phyloP scores from a whole-genome alignment of 352 stramenopile species.

The Phytophthora ramorum region DNA sequence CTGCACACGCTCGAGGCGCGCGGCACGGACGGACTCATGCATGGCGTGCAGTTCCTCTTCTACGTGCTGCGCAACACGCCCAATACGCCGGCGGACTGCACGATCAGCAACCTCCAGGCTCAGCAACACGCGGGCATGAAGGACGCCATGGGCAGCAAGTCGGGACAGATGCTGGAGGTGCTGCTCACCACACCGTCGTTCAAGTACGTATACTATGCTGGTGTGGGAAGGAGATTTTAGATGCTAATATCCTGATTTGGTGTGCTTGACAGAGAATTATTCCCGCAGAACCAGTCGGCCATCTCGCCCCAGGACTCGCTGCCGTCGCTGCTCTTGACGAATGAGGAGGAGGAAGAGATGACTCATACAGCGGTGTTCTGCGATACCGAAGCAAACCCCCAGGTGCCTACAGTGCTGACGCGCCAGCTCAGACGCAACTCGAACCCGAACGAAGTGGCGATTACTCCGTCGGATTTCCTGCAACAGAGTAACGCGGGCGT shows the following conservation, averaged over 20 bases:
- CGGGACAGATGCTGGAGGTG: slow-evolving; percentile 84
- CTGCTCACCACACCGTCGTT: slow-evolving; percentile 85
- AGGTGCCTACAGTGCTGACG: slow-evolving; percentile 71
- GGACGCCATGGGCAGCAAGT: slow-evolving; percentile 87
- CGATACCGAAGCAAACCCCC: slow-evolving; percentile 65
- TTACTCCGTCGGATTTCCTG: slow-evolving; percentile 71
- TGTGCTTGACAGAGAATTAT: slow-evolving; percentile 51
- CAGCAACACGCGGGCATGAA: slow-evolving; percentile 88
- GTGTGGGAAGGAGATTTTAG: neutral
- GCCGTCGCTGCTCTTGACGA: slow-evolving; percentile 66
- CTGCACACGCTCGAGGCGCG: slow-evolving; percentile 80
- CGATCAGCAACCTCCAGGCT: slow-evolving; percentile 82
- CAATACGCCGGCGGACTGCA: slow-evolving; percentile 85
- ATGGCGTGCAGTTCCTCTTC: slow-evolving; percentile 89
- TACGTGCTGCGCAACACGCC: slow-evolving; percentile 87
- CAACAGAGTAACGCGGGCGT: slow-evolving; percentile 80
- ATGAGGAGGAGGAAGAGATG: slow-evolving; percentile 80
- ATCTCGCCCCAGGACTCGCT: slow-evolving; percentile 47
- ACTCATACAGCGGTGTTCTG: slow-evolving; percentile 74
- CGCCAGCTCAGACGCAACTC: slow-evolving; percentile 54
- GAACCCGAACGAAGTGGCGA: slow-evolving; percentile 50
- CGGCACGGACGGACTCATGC: slow-evolving; percentile 83
- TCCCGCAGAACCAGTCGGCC: slow-evolving; percentile 44
- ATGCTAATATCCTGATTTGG: slow-evolving; percentile 6
- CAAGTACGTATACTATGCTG: slow-evolving; percentile 51